Percentiles rank a stretch among this genome's conserved stretches.
Evolutionary conservation across 768 basidiomycete genomes (phyloP).

Genomic region (Boletus subparvulus): DNA sequence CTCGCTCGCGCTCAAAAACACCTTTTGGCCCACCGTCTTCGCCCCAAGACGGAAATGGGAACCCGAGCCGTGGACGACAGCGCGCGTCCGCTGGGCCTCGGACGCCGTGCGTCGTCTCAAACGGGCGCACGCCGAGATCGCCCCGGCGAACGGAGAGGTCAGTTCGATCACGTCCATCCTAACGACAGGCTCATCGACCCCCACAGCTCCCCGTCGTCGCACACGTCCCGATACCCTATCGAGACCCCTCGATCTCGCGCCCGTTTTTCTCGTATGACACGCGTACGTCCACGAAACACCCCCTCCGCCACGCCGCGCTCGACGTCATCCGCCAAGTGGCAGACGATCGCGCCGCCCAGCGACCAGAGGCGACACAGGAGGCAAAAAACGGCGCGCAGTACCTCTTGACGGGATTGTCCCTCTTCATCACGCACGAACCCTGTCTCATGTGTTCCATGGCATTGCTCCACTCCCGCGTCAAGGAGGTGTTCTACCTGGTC

Average conservation of each 20-base stretch:
- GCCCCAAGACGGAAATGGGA: slow-evolving; percentile 69
- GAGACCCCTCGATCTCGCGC: slow-evolving; percentile 23
- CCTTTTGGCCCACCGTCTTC: slow-evolving; percentile 86
- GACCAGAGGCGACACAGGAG: not conserved
- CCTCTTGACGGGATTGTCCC: slow-evolving; percentile 76
- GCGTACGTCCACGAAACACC: slow-evolving; percentile 63
- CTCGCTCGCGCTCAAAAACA: slow-evolving; percentile 64
- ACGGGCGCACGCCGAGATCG: slow-evolving; percentile 48
- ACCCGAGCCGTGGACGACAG: slow-evolving; percentile 62
- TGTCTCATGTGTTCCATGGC: slow-evolving; percentile 99
- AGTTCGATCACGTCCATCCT: slow-evolving; percentile 10
- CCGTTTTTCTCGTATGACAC: slow-evolving; percentile 68
- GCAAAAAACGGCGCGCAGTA: slow-evolving; percentile 73
- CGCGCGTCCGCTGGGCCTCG: slow-evolving; percentile 71
- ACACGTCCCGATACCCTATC: slow-evolving; percentile 59
- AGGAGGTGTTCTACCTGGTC: slow-evolving; percentile 73
- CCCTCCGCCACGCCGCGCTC: slow-evolving; percentile 82
- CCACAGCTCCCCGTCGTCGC: slow-evolving; percentile 73
- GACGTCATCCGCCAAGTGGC: slow-evolving; percentile 71
- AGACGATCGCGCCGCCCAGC: slow-evolving; percentile 44
- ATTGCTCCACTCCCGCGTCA: slow-evolving; percentile 89
- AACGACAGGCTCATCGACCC: not conserved
- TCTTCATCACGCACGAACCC: slow-evolving; percentile 95
- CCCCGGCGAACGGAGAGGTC: slow-evolving; percentile 54
- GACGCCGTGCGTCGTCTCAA: slow-evolving; percentile 59